phyloP scores from a whole-genome alignment of 2,329 filamentous ascomycete genomes.

The Ascosphaera aggregata region DNA sequence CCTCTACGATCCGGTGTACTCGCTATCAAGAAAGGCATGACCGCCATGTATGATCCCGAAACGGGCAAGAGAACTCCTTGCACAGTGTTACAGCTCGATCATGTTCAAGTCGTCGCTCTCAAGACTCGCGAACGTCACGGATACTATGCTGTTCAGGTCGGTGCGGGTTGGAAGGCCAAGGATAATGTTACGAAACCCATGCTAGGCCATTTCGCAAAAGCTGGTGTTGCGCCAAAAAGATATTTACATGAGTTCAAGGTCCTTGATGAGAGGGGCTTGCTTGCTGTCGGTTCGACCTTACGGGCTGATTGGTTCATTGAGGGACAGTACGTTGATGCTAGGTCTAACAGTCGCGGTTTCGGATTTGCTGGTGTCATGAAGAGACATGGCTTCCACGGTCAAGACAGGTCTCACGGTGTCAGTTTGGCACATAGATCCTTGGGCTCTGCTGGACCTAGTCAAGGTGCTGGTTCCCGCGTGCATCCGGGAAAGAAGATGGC shows the following conservation, averaged over 20 bases:
- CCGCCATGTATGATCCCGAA: constrained; percentile 55
- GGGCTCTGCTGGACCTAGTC: constrained; percentile 70
- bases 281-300: constrained; percentile 52
- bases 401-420: constrained; percentile 84
- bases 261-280: constrained; percentile 43
- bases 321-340: constrained; percentile 77
- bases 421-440: constrained; percentile 83
- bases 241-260: constrained; percentile 76
- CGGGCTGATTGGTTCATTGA: constrained; percentile 75
- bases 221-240: constrained; percentile 63
- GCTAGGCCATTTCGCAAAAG: constrained; percentile 69
- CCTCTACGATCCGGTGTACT: constrained; percentile 58
- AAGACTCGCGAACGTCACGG: constrained; percentile 65
- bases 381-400: constrained; percentile 69
- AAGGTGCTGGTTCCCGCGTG: constrained; percentile 81
- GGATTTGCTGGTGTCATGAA: constrained; percentile 98
- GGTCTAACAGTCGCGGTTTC: constrained; percentile 59
- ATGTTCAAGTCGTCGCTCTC: constrained; percentile 69
- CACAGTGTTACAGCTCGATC: constrained; percentile 83
- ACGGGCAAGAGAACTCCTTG: constrained; percentile 59
- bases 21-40: constrained; percentile 89
- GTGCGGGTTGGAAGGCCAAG: constrained; percentile 48
- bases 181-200: constrained; percentile 59
- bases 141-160: constrained; percentile 87
- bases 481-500: constrained; percentile 96